Evolutionary conservation across 768 basidiomycete species (phyloP), one percentile per base, ranked within the genome.

Genomic region (Xerocomus potaroensis): DNA sequence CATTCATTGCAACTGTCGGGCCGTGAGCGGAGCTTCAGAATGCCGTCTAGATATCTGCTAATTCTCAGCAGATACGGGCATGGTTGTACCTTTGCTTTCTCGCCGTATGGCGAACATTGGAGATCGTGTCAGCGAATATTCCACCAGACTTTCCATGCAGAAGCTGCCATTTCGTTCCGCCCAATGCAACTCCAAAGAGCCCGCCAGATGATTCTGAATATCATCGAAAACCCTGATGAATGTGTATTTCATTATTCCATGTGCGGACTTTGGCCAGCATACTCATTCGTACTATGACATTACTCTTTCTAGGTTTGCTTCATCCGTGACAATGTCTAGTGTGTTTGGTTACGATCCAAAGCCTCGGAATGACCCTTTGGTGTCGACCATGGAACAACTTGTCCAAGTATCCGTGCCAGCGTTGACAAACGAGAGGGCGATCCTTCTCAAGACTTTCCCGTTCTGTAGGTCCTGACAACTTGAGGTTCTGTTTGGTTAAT

Each of bases 261-360:
- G 23, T 2, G 21, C 18, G 16, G n/a, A 9, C 26, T 27, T 27
- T 10, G 26, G 24, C 36, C 10, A 31, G n/a, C n/a, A n/a, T n/a
- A n/a, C n/a, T n/a, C n/a, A n/a, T n/a, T n/a, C n/a, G n/a, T n/a
- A n/a, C n/a, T n/a, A 51, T 10, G 2, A 4, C 7, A 2, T 14
- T 26, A n/a, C 24, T 21, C 8, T 3, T 4, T 41, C 5, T 30
- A 70, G 71, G 44, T 55, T 62, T 32, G 56, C 69, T 7, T 64
- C 70, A 14, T 58, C 69, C 1, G 62, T 72, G 2, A 62, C 72
- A 33, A 58, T 75, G 47, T 65, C 67, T 15, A 59, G 74, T 9
- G 62, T 69, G 10, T 77, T 76, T 35, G 75, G 72, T 15, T 63
- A 67, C 12, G 53, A 67, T 6, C 59, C 72, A 9, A 62, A 62